These are phyloP conservation scores for Haplosporangium gracile DNA, from an alignment of 192 early-diverging fungal genomes.

Conservation along the genomic window DNA sequence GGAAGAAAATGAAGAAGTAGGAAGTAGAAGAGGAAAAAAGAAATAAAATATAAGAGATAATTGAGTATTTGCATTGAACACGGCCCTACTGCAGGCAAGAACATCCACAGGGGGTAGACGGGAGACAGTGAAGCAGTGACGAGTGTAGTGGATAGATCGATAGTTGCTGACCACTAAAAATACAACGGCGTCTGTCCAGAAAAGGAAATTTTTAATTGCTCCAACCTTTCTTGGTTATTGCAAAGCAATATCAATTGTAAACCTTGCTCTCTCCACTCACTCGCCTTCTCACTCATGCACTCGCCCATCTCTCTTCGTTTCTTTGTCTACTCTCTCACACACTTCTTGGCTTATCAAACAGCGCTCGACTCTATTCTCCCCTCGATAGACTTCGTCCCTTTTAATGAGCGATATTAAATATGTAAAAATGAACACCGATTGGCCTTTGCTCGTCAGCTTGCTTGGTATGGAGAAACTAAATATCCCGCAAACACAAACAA, in stretches of 20 bases:
- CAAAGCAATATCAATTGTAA: not conserved
- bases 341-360: too few relatives aligned
- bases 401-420: too few relatives aligned
- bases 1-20: not conserved
- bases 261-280: not conserved
- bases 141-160: not conserved
- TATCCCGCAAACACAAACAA: not conserved
- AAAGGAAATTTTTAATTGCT: slow-evolving; percentile 10
- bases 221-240: not conserved
- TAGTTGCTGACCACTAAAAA: not conserved
- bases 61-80: not conserved
- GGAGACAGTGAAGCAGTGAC: not conserved
- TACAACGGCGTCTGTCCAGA: not conserved
- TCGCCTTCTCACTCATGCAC: too few relatives aligned
- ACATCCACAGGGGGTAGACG: not conserved
- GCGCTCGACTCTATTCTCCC: too few relatives aligned
- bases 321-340: too few relatives aligned
- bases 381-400: too few relatives aligned
- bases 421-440: too few relatives aligned
- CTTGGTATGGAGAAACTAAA: not conserved
- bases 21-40: not conserved
- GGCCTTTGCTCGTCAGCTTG: too few relatives aligned
- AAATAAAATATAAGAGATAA: not conserved
- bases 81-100: too few relatives aligned
- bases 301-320: too few relatives aligned